Percentiles rank a stretch among this genome's conserved stretches.
Evolutionary conservation across 139 green algal genomes (phyloP).

Genomic region (Penium margaritaceum): DNA sequence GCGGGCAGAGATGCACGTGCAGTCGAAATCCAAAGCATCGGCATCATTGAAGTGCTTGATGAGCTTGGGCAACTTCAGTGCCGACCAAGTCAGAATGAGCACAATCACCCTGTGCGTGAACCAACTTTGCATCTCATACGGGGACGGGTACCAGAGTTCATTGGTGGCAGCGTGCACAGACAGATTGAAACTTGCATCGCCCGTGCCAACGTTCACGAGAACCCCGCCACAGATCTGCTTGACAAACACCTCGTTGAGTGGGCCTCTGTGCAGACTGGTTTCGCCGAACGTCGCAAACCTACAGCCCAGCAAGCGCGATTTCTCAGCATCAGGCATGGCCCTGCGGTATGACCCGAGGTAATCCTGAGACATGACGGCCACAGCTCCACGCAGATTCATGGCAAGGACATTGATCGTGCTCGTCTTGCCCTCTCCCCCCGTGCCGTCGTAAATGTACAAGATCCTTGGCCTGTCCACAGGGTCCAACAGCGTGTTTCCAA

Average conservation of each 20-base stretch:
- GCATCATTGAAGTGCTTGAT: not conserved
- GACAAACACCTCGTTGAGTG: not conserved
- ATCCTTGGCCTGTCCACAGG: not conserved
- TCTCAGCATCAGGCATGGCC: not conserved
- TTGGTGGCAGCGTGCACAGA: not conserved
- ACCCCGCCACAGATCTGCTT: not conserved
- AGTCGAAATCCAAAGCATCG: not conserved
- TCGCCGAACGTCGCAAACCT: not conserved
- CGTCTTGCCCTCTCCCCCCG: not conserved
- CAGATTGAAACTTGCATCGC: not conserved
- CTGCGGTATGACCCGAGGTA: not conserved
- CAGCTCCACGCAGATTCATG: not conserved
- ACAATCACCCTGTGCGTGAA: not conserved
- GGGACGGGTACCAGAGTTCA: not conserved
- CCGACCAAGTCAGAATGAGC: not conserved
- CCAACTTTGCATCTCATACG: not conserved
- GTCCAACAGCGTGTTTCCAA: not conserved
- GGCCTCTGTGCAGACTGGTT: not conserved
- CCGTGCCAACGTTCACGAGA: not conserved
- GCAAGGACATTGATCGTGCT: not conserved
- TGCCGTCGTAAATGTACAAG: not conserved
- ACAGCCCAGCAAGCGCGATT: not conserved
- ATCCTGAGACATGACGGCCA: not conserved
- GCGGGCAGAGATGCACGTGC: not conserved
- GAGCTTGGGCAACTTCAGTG: not conserved